Evolutionary conservation across 2,329 filamentous ascomycete species (phyloP).

Genomic region (Exophiala bonariae): DNA sequence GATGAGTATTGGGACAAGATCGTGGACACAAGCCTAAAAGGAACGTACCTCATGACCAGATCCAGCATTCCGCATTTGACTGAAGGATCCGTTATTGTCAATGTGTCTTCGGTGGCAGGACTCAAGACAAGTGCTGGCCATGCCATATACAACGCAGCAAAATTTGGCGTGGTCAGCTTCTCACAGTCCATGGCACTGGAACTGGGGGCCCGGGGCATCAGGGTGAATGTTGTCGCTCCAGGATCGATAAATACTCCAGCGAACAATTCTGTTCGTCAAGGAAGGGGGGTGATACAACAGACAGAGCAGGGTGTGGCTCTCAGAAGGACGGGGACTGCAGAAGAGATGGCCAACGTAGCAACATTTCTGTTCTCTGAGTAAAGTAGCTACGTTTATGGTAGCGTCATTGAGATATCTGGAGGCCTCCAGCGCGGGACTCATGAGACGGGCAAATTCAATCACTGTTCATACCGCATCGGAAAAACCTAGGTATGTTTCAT

Average conservation of each 20-base stretch:
- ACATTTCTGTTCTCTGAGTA: no score
- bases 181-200: slow-evolving; percentile 29
- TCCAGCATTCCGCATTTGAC: slow-evolving; percentile 41
- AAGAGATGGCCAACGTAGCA: no score
- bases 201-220: slow-evolving; percentile 21
- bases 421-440: no score
- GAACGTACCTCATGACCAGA: slow-evolving; percentile 47
- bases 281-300: slow-evolving; percentile 45
- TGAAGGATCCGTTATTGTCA: slow-evolving; percentile 37
- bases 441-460: no score
- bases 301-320: no score
- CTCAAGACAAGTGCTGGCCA: slow-evolving; percentile 27
- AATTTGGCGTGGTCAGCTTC: slow-evolving; percentile 29
- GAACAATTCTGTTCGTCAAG: slow-evolving; percentile 52
- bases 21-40: slow-evolving; percentile 47
- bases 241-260: slow-evolving; percentile 49
- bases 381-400: no score
- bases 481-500: neutral
- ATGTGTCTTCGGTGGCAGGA: slow-evolving; percentile 39
- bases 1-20: slow-evolving; percentile 52
- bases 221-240: slow-evolving; percentile 8
- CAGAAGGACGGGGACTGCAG: no score
- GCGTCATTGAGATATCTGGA: no score
- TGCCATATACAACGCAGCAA: slow-evolving; percentile 33
- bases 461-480: neutral